Evolutionary conservation across 2,329 filamentous ascomycete genomes (phyloP).

Genomic region (Neonectria sp.): DNA sequence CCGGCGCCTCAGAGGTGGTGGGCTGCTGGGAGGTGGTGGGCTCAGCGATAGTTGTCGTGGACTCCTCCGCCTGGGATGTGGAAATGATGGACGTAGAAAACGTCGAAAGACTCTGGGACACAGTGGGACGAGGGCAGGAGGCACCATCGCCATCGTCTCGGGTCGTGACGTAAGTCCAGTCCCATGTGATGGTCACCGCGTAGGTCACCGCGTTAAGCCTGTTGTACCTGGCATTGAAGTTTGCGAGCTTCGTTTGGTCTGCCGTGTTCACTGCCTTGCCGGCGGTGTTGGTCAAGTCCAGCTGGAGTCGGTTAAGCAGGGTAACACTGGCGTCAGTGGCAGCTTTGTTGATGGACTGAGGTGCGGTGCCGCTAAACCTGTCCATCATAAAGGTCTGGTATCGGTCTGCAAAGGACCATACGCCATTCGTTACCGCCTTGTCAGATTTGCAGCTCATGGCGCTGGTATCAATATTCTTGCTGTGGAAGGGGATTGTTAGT

Average conservation of each 20-base stretch:
- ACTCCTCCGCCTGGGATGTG: neutral
- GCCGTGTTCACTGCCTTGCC: neutral
- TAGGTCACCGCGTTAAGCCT: neutral
- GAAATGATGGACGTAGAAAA: neutral
- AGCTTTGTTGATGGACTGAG: slow-evolving; percentile 24
- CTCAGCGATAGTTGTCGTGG: neutral
- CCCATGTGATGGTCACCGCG: slow-evolving; percentile 2
- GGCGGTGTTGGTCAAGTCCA: neutral
- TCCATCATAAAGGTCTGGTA: slow-evolving; percentile 19
- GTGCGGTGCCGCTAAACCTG: slow-evolving; percentile 6
- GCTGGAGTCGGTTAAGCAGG: neutral
- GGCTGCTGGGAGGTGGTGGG: neutral
- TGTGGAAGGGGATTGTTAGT: neutral
- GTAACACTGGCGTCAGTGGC: neutral
- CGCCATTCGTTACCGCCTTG: neutral
- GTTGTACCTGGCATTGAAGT: slow-evolving; percentile 8
- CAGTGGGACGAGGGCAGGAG: neutral
- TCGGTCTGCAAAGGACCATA: slow-evolving; percentile 31
- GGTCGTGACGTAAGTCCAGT: neutral
- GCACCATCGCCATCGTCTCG: neutral
- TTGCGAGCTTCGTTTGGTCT: neutral
- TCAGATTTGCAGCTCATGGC: slow-evolving; percentile 24
- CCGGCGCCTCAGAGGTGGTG: no score
- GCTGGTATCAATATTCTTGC: slow-evolving; percentile 15
- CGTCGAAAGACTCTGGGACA: neutral